phyloP scores from a whole-genome alignment of 2,329 filamentous ascomycete genomes.

The Calonectria fujianensis region DNA sequence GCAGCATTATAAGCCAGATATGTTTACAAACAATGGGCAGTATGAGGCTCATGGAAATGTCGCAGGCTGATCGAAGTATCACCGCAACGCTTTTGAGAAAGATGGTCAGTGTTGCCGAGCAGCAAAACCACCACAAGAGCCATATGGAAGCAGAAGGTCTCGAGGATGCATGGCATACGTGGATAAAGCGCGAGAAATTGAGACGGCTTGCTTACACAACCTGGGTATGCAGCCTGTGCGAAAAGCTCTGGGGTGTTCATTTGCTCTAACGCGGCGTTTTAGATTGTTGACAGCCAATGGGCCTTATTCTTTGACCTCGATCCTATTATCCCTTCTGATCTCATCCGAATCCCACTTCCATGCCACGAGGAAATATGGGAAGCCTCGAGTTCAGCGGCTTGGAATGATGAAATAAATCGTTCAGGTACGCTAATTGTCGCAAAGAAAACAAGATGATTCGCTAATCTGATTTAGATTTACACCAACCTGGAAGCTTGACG shows the following conservation, averaged over 20 bases:
- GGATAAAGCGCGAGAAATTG: slow-evolving; percentile 9
- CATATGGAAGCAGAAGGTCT: background rate
- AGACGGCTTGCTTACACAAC: slow-evolving; percentile 9
- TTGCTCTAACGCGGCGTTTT: background rate
- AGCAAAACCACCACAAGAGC: background rate
- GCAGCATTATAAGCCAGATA: background rate
- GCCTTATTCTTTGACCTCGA: slow-evolving; percentile 4
- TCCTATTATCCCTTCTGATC: background rate
- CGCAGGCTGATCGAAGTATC: background rate
- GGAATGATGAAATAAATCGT: background rate
- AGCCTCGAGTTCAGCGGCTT: background rate
- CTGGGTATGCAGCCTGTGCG: background rate
- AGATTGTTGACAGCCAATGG: slow-evolving; percentile 8
- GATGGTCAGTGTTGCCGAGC: slow-evolving; percentile 6
- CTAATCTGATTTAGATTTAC: background rate
- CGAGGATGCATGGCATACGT: background rate
- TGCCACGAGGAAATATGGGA: slow-evolving; percentile 10
- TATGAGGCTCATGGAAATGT: slow-evolving; percentile 12
- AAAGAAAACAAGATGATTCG: background rate
- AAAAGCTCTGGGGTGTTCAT: accelerated
- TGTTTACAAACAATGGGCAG: slow-evolving; percentile 7
- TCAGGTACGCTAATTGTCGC: background rate
- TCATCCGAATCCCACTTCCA: slow-evolving; percentile 3
- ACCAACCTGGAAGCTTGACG: slow-evolving; percentile 2
- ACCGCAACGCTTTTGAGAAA: slow-evolving; percentile 14